Base-by-base conservation (phyloP, 2,329 filamentous ascomycete genomes). In the Xylaria sp. region DNA sequence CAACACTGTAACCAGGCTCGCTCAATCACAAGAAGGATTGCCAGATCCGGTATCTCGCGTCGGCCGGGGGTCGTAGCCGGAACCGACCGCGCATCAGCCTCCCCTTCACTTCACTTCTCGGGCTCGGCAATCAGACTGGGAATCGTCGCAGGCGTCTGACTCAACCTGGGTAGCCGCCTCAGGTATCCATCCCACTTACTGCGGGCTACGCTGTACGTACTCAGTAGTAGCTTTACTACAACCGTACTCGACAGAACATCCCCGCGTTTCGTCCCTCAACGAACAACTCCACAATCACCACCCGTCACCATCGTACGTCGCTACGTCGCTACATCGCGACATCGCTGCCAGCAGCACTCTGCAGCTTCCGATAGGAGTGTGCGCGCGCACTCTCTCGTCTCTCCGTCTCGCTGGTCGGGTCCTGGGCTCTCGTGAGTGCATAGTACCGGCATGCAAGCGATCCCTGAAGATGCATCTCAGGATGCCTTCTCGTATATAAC, bases 401-500 rank as follows among this genome's bases (percentile, higher is more conserved):
- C 59, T 39, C 32, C 56, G 25, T 46, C 56, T 28, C 28, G 28
- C 28, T 28, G n/a, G 46, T 48, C 46, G 18, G n/a, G 37, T 18
- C 20, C 51, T n/a, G 54, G 37, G 39, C 32, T 20, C 78, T 74
- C 74, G 83, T 83, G 82, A 82, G 82, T 75, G 76, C 72, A 75
- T 76, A 76, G 75, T 76, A 37, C 34, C 34, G 34, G 34, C 34
- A 81, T 82, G 82, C 83, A 82, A 78, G 69, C 67, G 51, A 82
- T 80, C 81, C 83, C 81, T 81, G 82, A 78, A 78, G 81, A 82
- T 80, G 81, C 81, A 74, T 81, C 81, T 81, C 82, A 77, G 78
- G 81, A 82, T 81, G 81, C 80, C 74, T 80, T 81, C 70, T 84
- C 82, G 71, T 86, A 84, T 80, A 82, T 88, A 74, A 82, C 81